Base-by-base conservation (phyloP, 2,329 filamentous ascomycete species). In the Zymoseptoria tritici region DNA sequence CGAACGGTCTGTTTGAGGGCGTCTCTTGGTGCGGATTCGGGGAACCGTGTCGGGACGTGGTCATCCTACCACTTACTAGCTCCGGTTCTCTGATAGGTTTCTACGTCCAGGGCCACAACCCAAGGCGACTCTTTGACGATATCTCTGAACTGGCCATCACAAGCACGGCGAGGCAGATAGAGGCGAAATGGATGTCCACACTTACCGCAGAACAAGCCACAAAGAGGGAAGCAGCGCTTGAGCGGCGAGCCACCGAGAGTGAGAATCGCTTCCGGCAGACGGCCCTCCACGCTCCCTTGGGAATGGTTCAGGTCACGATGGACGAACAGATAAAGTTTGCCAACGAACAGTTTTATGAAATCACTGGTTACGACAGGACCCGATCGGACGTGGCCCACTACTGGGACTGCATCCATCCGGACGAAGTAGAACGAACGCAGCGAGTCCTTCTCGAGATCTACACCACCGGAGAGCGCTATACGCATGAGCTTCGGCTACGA, bases 201-300 rank as follows among this genome's bases (percentile, higher is more conserved):
- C 58, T 65, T 9, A 58, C 63, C 0, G 55, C 55, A n/a, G 60
- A 62, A 46, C 56, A 62, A 36, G 58, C 59, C 16, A 24, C 50
- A 36, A n/a, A 42, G 16, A 54, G 60, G 4, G 62, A 66, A 31
- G 16, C 57, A 50, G 52, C 54, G 36, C 56, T 66, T 4, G 60
- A 67, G 54, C 61, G 54, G 4, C 46, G 58, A 50, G 56, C 60
- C 1, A 64, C 52, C 5, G 62, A 67, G 4, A 71, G 69, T 9
- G 75, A 77, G 52, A 66, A 71, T 1, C 60, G 69, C n/a, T 73
- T 78, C 22, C 69, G 72, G 49, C 67, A 72, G 9, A 74, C 78
- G 63, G 74, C 75, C 1, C 70, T 75, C 53, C 62, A 69, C 9
- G 70, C 74, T 4, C 74, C 75, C 4, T 64, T 77, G 3, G 75